A percentile compares a stretch with the other conserved stretches of the same genome.
Evolutionary conservation across 2,329 filamentous ascomycete genomes (phyloP).

Genomic region (Neopestalotiopsis sp.): DNA sequence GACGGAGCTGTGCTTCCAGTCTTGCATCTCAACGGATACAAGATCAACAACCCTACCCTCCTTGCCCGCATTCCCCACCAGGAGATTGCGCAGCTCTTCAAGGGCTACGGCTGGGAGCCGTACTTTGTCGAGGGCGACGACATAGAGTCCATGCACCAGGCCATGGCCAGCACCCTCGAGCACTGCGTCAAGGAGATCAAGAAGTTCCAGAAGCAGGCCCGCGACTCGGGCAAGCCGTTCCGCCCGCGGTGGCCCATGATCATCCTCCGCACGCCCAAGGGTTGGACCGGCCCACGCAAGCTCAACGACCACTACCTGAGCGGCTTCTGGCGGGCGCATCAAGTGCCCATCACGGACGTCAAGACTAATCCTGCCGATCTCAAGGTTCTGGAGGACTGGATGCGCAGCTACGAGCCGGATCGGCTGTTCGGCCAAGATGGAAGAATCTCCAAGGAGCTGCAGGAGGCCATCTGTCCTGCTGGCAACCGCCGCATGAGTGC

Average conservation of each 20-base stretch:
- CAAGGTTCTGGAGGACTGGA: constrained; percentile 75
- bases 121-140: constrained; percentile 83
- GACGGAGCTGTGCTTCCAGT: constrained; percentile 81
- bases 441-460: constrained; percentile 66
- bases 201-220: constrained; percentile 72
- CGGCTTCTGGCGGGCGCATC: constrained; percentile 81
- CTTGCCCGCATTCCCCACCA: constrained; percentile 76
- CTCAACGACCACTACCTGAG: constrained; percentile 72
- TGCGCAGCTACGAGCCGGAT: constrained; percentile 77
- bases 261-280: constrained; percentile 77
- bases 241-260: constrained; percentile 82
- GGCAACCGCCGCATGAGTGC: constrained; percentile 76
- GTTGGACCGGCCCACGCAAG: constrained; percentile 78
- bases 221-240: constrained; percentile 71
- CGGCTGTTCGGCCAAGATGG: constrained; percentile 71
- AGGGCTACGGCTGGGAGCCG: constrained; percentile 78
- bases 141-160: constrained; percentile 77
- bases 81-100: constrained; percentile 71
- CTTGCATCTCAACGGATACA: constrained; percentile 82
- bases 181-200: constrained; percentile 73
- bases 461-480: constrained; percentile 62
- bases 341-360: constrained; percentile 77
- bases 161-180: constrained; percentile 79
- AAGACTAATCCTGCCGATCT: constrained; percentile 68
- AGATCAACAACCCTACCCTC: constrained; percentile 81